A percentile compares a stretch with the other conserved stretches of the same genome.
Evolutionary conservation across 768 basidiomycete species (phyloP).

Genomic region (Solioccasus polychromus): DNA sequence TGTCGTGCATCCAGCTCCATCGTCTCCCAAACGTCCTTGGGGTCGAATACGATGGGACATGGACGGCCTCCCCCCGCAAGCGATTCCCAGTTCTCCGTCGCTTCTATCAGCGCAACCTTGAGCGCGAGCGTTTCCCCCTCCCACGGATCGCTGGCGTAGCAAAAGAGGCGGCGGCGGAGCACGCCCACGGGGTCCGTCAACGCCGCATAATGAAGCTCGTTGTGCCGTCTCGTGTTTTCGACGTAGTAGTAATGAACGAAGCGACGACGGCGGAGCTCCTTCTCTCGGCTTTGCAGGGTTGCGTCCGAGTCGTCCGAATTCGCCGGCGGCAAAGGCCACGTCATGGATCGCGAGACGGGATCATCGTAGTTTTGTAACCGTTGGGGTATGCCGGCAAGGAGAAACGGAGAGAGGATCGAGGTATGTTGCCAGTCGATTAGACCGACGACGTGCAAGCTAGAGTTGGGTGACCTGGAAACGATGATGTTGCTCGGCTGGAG

Average conservation of each 20-base stretch:
- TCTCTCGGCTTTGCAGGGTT: background rate
- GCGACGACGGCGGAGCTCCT: background rate
- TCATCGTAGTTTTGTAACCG: background rate
- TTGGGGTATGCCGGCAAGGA: slow-evolving; percentile 36
- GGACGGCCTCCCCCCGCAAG: background rate
- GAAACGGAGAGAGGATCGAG: slow-evolving; percentile 50
- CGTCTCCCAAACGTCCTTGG: background rate
- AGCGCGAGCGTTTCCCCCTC: background rate
- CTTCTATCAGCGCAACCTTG: background rate
- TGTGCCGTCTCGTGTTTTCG: background rate
- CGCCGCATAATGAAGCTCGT: background rate
- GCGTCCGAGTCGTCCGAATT: background rate
- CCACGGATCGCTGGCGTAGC: background rate
- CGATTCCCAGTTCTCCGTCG: background rate
- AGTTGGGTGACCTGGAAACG: slow-evolving; percentile 45
- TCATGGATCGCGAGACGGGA: background rate
- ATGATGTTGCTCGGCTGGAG: slow-evolving; percentile 46
- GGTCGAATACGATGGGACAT: slow-evolving; percentile 3
- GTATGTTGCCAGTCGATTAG: slow-evolving; percentile 57
- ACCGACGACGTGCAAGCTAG: slow-evolving; percentile 38
- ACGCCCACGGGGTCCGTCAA: background rate
- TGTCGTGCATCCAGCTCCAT: background rate
- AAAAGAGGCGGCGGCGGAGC: slow-evolving; percentile 1
- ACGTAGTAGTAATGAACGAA: slow-evolving; percentile 1
- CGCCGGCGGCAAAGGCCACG: background rate